Percentiles rank a stretch among this genome's conserved stretches.
Evolutionary conservation across 495 filamentous ascomycete genomes (phyloP).

Genomic region (Oidiodendron maius): DNA sequence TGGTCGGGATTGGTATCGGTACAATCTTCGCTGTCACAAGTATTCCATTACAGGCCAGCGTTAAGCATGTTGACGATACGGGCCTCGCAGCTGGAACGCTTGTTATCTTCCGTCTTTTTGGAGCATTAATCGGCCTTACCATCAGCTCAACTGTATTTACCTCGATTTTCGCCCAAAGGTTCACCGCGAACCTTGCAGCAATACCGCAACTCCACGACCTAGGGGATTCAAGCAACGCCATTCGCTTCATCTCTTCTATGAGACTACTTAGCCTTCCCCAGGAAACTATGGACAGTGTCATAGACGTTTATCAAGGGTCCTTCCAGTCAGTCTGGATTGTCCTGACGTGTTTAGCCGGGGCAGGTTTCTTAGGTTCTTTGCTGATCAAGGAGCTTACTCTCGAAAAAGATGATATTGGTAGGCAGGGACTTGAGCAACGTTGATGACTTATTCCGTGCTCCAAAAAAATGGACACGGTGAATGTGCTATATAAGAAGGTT

Average conservation of each 20-base stretch:
- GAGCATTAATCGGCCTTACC: constrained; percentile 41
- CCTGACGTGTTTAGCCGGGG: constrained; percentile 22
- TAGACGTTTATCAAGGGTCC: constrained; percentile 22
- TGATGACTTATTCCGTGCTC: too few species aligned
- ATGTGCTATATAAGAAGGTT: too few species aligned
- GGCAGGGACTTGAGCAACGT: too few species aligned
- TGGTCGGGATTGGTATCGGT: constrained; percentile 45
- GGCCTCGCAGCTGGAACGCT: constrained; percentile 37
- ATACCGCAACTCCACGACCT: background rate
- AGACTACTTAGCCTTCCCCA: background rate
- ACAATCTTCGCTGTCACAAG: constrained; percentile 28
- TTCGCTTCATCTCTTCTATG: background rate
- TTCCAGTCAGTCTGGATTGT: constrained; percentile 49
- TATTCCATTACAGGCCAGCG: constrained; percentile 3
- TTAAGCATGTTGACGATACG: constrained; percentile 23
- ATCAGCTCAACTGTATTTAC: constrained; percentile 45
- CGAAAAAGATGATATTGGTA: constrained; percentile 1
- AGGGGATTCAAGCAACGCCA: background rate
- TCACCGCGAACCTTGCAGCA: background rate
- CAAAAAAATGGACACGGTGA: too few species aligned
- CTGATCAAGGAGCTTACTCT: background rate
- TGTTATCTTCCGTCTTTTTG: constrained; percentile 40
- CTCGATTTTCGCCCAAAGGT: constrained; percentile 21
- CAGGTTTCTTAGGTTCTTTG: background rate
- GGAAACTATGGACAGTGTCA: background rate